Base-by-base conservation (phyloP, 176 grass and related monocot genomes). In the Echinochloa phyllopogon region DNA sequence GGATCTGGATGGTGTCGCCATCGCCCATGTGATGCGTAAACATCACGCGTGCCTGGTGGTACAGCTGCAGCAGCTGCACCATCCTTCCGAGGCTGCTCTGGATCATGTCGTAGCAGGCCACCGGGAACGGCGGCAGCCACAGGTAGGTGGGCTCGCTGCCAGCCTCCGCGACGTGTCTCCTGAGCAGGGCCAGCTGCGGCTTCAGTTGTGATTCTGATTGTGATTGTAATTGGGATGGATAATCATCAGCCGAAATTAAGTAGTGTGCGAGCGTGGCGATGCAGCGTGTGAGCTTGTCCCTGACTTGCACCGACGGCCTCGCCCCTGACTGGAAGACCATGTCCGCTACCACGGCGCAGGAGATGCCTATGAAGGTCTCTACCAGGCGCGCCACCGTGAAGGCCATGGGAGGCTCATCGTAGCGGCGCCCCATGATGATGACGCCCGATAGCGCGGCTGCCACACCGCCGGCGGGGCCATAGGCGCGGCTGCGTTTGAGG, bases 321-420 rank as follows among this genome's bases (percentile, higher is more conserved):
- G 70, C 87, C 24, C 62, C 70, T 15, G 92, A 88, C 49, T 97
- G 95, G 70, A 97, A 86, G 47, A 89, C 18, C 7, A 97, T 14
- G 83, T 97, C 92, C 0, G 88, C 81, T 21, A 83, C 16, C 20
- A 91, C 56, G 43, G 74, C 65, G 55, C 92, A 94, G 5, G 84
- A 66, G 5, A 94, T 78, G 57, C 95, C 95, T 2, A 97, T 89
- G 89, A 92, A 97, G 21, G 90, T 91, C 90, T 97, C 95, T 23
- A 89, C 86, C 8, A 97, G 60, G 16, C 95, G 77, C 4, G 73
- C 69, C 23, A 91, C 38, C 39, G 90, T 82, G 85, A 97, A 97
- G 9, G 83, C 63, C 74, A 88, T 71, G 20, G 92, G 88, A 0
- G 86, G 69, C 39, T 93, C 95, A 20, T 97, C 90, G 68, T 97